Base-by-base conservation (phyloP, 2,329 filamentous ascomycete genomes). In the Neopestalotiopsis rosae region DNA sequence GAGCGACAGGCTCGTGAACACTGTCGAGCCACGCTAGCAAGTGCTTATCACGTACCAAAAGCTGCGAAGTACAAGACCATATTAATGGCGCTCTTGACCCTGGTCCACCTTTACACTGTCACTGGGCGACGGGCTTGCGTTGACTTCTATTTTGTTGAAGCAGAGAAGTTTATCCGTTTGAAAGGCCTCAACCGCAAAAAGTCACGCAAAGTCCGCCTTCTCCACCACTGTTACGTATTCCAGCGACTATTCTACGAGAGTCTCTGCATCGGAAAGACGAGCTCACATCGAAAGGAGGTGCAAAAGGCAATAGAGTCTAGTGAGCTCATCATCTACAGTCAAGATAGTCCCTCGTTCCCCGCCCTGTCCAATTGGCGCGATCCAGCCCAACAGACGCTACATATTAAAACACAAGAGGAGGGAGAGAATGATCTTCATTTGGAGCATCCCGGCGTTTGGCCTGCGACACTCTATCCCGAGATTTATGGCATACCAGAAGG, bases 171-270 rank as follows among this genome's bases (percentile, higher is more conserved):
- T 42, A 80, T 83, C 20, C 76, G 80, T 1, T 63, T 81, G 5
- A 75, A 75, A 30, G 81, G 81, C 0, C 74, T 83, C 6, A 75
- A 76, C 40, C 74, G 76, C 5, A 75, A 71, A 34, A 82, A 83
- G 70, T 83, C 81, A 10, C 77, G 81, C 28, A 83, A 82, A 59
- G 76, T 81, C 6, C 78, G 81, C 2, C 70, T 83, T 2, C 76
- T 84, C 1, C 82, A 83, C 72, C 81, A 83, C 67, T 82, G 79
- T 69, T 83, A 83, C 68, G 77, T 74, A 3, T 83, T 79, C 63
- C 75, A 79, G 66, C 76, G 81, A 1, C 76, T 83, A 13, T 75
- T 82, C 52, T 76, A 83, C 69, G 81, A 83, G 70, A 83, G 78
- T 61, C 78, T 76, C 1, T 79, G 76, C n/a, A 73, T 78, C 1